These are phyloP conservation scores for Picochlorum sp. DNA, from an alignment of 139 green algal species.

Conservation along the genomic window DNA sequence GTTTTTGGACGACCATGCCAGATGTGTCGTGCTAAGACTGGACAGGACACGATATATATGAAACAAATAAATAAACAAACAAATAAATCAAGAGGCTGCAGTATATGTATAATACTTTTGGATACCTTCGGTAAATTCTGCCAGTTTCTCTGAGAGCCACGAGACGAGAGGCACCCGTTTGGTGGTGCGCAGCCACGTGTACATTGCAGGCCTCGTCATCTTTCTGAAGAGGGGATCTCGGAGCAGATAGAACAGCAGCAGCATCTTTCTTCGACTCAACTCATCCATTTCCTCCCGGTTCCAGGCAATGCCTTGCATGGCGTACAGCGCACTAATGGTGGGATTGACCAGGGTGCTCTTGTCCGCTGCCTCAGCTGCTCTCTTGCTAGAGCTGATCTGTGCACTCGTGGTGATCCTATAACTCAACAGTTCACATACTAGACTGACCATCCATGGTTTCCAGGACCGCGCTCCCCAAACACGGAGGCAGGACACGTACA, in stretches of 20 bases:
- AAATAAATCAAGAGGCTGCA: conserved; percentile 2
- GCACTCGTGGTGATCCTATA: conserved; percentile 11
- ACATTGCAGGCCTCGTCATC: not conserved
- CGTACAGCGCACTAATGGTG: conserved; percentile 14
- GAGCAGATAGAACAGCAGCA: conserved; percentile 1
- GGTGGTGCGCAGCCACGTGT: not conserved
- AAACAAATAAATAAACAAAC: no score
- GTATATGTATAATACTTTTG: conserved; percentile 12
- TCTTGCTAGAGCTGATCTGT: not conserved
- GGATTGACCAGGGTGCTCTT: conserved; percentile 1
- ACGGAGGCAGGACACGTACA: conserved; percentile 54
- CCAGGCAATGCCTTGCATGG: conserved; percentile 14
- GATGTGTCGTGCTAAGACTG: no score
- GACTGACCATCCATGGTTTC: conserved; percentile 45
- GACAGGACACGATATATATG: no score
- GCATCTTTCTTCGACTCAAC: conserved; percentile 11
- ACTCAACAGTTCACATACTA: conserved; percentile 42
- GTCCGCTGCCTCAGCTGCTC: conserved; percentile 6
- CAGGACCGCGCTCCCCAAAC: conserved; percentile 40
- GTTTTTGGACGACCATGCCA: no score
- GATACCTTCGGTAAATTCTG: not conserved
- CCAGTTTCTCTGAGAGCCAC: not conserved
- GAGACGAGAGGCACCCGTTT: conserved; percentile 3
- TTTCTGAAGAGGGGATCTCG: conserved; percentile 15
- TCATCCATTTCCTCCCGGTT: conserved; percentile 10